Percentiles rank a stretch among this genome's conserved stretches.
Evolutionary conservation across 495 filamentous ascomycete genomes (phyloP).

Genomic region (Hamigera avellanea): DNA sequence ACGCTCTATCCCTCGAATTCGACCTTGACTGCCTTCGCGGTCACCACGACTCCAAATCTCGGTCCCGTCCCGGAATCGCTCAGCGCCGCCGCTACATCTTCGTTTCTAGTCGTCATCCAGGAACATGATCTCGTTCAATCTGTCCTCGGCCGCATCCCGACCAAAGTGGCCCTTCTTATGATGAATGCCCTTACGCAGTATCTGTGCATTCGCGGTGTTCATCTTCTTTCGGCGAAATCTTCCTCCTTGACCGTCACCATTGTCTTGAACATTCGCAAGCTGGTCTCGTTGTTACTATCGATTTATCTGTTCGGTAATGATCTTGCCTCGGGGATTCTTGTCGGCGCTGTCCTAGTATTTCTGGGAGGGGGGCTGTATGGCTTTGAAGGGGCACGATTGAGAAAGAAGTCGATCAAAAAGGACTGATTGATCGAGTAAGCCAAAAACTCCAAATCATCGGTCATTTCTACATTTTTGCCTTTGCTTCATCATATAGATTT

Average conservation of each 20-base stretch:
- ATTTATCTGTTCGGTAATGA: conserved; percentile 88
- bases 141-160: conserved; percentile 43
- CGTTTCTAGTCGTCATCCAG: conserved; percentile 4
- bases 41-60: not conserved
- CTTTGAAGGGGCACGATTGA: conserved; percentile 47
- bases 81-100: not conserved
- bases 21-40: not conserved
- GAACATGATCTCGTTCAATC: conserved; percentile 5
- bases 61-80: not conserved
- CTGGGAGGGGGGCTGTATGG: conserved; percentile 80
- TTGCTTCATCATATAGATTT: too few relatives aligned
- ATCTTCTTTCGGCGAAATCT: conserved; percentile 71
- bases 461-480: too few relatives aligned
- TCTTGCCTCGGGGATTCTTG: conserved; percentile 58
- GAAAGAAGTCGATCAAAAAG: conserved; percentile 16
- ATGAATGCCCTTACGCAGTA: conserved; percentile 90
- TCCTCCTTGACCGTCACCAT: conserved; percentile 93
- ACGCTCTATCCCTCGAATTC: not conserved
- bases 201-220: conserved; percentile 88
- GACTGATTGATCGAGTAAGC: conserved; percentile 5
- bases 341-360: conserved; percentile 80
- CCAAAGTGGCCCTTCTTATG: conserved; percentile 56
- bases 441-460: too few relatives aligned
- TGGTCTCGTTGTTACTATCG: conserved; percentile 82
- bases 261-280: conserved; percentile 86